phyloP scores from a whole-genome alignment of 1,284 basidiomycete species.

The Boletus coffeatus region DNA sequence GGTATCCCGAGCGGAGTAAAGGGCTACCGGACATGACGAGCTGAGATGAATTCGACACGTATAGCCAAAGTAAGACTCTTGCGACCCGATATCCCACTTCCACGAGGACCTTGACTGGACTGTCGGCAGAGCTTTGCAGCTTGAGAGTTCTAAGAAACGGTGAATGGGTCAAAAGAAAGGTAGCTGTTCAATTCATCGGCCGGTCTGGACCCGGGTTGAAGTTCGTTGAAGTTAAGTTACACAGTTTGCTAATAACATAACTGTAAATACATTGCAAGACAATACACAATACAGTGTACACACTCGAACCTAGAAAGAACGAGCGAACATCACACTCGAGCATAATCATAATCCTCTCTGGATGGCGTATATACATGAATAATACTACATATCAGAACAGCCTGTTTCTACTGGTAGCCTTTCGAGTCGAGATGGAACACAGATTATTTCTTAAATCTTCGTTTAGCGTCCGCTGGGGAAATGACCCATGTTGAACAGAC shows the following conservation, averaged over 20 bases:
- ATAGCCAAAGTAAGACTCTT: neutral
- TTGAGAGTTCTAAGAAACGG: neutral
- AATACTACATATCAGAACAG: neutral
- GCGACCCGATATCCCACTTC: neutral
- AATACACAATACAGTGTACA: too few species aligned
- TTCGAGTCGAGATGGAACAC: neutral
- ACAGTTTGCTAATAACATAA: neutral
- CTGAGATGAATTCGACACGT: constrained; percentile 17
- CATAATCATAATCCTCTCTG: neutral
- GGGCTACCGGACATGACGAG: neutral
- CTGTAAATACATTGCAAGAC: too few species aligned
- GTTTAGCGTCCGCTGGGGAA: neutral
- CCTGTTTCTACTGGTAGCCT: neutral
- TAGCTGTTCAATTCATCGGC: neutral
- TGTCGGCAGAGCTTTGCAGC: neutral
- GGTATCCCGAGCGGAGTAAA: constrained; percentile 5
- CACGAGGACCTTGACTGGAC: neutral
- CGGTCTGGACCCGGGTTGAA: neutral
- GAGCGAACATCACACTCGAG: neutral
- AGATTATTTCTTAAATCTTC: neutral
- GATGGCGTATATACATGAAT: neutral
- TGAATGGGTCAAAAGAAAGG: neutral
- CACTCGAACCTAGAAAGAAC: neutral
- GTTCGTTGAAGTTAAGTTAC: neutral
- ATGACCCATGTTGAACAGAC: neutral